A percentile compares a stretch with the other conserved stretches of the same genome.
Evolutionary conservation across 495 filamentous ascomycete genomes (phyloP).

Genomic region (Amniculicola lignicola): DNA sequence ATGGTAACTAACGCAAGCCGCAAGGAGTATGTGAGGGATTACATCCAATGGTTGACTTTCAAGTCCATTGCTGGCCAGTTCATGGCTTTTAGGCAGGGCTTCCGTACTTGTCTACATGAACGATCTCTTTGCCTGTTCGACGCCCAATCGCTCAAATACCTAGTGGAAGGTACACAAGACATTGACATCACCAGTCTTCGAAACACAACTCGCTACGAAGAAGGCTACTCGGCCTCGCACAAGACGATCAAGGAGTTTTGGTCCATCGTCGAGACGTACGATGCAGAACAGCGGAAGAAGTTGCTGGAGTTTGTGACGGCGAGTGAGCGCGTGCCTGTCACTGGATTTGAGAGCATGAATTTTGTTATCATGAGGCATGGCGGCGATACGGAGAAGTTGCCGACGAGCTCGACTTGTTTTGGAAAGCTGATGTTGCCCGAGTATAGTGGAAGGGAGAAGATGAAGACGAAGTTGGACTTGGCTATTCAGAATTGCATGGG

Average conservation of each 20-base stretch:
- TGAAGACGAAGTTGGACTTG: conserved; percentile 70
- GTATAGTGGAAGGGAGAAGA: conserved; percentile 64
- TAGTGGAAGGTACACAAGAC: conserved; percentile 77
- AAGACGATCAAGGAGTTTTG: conserved; percentile 76
- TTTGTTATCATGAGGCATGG: conserved; percentile 83
- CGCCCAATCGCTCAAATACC: conserved; percentile 62
- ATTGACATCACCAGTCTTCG: conserved; percentile 73
- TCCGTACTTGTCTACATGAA: conserved; percentile 68
- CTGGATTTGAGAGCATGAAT: conserved; percentile 70
- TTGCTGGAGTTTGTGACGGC: conserved; percentile 94
- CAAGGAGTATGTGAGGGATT: conserved; percentile 75
- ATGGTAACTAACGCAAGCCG: conserved; percentile 76
- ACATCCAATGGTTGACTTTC: conserved; percentile 79
- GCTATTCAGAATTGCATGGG: conserved; percentile 88
- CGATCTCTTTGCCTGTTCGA: conserved; percentile 69
- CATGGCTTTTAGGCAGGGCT: conserved; percentile 77
- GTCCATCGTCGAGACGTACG: conserved; percentile 66
- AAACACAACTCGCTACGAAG: conserved; percentile 67
- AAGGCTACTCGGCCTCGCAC: conserved; percentile 67
- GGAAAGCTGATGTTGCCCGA: conserved; percentile 80
- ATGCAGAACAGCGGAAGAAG: conserved; percentile 61
- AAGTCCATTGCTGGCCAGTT: conserved; percentile 74
- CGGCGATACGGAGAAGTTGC: conserved; percentile 51
- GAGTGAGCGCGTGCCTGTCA: conserved; percentile 83
- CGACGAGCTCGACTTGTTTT: conserved; percentile 86